Evolutionary conservation across 768 basidiomycete genomes (phyloP).

Genomic region (Scleroderma citrinum): DNA sequence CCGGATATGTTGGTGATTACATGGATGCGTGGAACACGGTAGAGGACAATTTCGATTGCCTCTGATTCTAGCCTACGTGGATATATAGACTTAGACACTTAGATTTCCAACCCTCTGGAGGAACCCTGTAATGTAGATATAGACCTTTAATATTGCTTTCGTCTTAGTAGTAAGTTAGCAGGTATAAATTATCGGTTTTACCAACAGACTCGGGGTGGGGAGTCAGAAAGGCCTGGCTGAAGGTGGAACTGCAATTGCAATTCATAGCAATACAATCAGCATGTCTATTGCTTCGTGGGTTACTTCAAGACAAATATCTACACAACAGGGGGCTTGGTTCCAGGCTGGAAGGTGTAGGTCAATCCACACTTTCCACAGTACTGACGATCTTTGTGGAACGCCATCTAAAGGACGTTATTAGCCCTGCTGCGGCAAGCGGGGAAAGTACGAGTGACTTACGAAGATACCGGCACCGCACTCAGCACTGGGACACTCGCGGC

Average conservation of each 20-base stretch:
- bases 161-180: no score
- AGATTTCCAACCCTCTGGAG: no score
- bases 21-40: slow-evolving; percentile 26
- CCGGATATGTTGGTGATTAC: slow-evolving; percentile 25
- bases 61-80: no score
- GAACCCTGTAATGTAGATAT: no score
- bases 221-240: no score
- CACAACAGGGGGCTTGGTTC: slow-evolving; percentile 69
- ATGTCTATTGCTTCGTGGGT: no score
- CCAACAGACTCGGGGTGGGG: no score
- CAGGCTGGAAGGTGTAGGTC: slow-evolving; percentile 81
- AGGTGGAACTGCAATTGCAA: no score
- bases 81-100: no score
- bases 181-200: no score
- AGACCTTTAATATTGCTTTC: no score
- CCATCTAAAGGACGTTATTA: slow-evolving; percentile 61
- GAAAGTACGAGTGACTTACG: slow-evolving; percentile 38
- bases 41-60: background rate
- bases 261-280: no score
- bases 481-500: slow-evolving; percentile 88
- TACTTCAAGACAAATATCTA: slow-evolving; percentile 28
- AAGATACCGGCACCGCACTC: slow-evolving; percentile 85
- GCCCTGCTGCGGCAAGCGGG: background rate
- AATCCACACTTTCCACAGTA: slow-evolving; percentile 95
- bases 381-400: slow-evolving; percentile 96